These are phyloP conservation scores for Funneliformis caledonium DNA, from an alignment of 371 early-diverging fungal genomes.

Conservation along the genomic window DNA sequence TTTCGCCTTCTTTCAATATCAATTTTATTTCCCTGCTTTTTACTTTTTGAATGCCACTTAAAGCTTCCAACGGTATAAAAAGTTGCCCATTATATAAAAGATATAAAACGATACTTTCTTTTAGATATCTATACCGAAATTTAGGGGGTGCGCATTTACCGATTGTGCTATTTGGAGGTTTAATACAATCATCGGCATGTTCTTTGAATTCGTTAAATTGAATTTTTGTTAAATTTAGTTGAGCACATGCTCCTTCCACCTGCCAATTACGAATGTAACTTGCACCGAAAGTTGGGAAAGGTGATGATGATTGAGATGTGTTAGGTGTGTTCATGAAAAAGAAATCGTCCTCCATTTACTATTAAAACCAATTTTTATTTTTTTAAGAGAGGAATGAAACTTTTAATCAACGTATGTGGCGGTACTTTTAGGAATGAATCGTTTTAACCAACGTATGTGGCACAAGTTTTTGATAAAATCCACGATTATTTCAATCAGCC, in stretches of 20 bases:
- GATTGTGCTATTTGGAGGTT: background rate
- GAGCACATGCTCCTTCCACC: background rate
- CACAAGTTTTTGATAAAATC: too few species aligned
- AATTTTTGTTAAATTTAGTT: background rate
- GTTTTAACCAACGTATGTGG: too few species aligned
- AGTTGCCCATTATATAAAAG: slow-evolving; percentile 7
- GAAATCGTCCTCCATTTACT: background rate
- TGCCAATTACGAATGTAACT: background rate
- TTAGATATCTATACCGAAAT: background rate
- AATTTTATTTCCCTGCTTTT: background rate
- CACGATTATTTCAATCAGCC: too few species aligned
- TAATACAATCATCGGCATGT: background rate
- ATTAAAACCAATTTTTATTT: background rate
- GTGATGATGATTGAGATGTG: background rate
- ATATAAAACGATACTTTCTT: background rate
- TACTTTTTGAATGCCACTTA: slow-evolving; percentile 1
- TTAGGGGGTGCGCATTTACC: background rate
- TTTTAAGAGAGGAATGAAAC: too few species aligned
- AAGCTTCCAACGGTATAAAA: background rate
- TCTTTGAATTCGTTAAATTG: background rate
- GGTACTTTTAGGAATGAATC: too few species aligned
- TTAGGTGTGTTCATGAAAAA: background rate
- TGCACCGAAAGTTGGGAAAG: background rate
- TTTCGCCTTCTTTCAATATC: background rate
- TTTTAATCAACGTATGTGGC: too few species aligned